Percentiles rank a stretch among this genome's conserved stretches.
Conservation (phyloP, 352 stramenopile genomes). For the Pythium insidiosum region DNA sequence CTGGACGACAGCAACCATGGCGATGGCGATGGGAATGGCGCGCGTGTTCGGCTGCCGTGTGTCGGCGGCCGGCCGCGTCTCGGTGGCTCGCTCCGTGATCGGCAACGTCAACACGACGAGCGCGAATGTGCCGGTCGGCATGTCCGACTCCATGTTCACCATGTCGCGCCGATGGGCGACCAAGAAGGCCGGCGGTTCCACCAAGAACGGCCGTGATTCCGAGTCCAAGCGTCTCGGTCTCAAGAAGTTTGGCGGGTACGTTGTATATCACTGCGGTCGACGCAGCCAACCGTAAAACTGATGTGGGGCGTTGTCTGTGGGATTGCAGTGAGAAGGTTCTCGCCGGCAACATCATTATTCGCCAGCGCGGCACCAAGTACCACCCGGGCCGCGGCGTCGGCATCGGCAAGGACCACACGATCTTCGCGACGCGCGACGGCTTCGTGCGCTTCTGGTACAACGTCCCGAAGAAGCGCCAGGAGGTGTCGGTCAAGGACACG, state of each 20-base stretch:
- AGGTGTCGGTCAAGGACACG: conserved; percentile 79
- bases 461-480: conserved; percentile 72
- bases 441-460: conserved; percentile 91
- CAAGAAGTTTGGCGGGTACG: conserved; percentile 94
- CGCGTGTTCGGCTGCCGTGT: conserved; percentile 47
- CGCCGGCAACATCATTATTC: conserved; percentile 96
- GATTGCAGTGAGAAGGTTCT: conserved; percentile 68
- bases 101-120: conserved; percentile 2
- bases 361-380: conserved; percentile 96
- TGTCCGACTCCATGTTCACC: conserved; percentile 36
- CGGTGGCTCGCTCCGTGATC: conserved; percentile 4
- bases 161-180: conserved; percentile 75
- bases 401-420: conserved; percentile 92
- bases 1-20: conserved; percentile 27
- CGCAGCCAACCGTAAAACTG: too few relatives aligned
- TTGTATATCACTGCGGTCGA: too few relatives aligned
- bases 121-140: conserved; percentile 11
- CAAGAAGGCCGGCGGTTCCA: conserved; percentile 96
- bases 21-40: conserved; percentile 69
- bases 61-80: conserved; percentile 7
- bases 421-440: conserved; percentile 85
- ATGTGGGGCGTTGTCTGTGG: neutral
- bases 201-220: conserved; percentile 97
- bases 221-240: conserved; percentile 94
- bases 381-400: conserved; percentile 91